Conservation (phyloP, 1,284 basidiomycete species). For the Tilletia caries region DNA sequence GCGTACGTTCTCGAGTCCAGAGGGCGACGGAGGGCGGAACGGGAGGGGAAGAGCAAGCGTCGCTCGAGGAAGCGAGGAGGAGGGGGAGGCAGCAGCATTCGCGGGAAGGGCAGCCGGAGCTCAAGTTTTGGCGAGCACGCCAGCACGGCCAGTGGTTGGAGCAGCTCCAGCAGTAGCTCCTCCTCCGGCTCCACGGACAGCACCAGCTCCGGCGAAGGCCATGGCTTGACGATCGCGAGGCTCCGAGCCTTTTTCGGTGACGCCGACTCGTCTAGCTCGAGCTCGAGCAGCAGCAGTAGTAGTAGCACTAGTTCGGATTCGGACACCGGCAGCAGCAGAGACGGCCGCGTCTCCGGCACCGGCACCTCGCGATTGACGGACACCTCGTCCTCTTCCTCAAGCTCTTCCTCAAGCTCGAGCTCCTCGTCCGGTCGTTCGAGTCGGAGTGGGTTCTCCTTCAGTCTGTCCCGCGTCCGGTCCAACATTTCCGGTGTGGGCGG, state of each 20-base stretch:
- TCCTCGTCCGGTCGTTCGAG: slow-evolving; percentile 20
- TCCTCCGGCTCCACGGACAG: slow-evolving; percentile 25
- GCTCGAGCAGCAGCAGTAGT: not conserved
- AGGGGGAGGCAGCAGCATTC: slow-evolving; percentile 23
- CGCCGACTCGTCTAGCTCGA: slow-evolving; percentile 15
- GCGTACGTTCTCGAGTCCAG: slow-evolving; percentile 43
- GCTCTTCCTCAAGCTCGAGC: slow-evolving; percentile 24
- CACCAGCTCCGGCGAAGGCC: slow-evolving; percentile 28
- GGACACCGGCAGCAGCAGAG: not conserved
- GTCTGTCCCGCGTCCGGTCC: not conserved
- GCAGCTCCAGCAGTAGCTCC: slow-evolving; percentile 21
- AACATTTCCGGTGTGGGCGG: slow-evolving; percentile 13
- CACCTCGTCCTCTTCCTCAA: not conserved
- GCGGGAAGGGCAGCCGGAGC: slow-evolving; percentile 23
- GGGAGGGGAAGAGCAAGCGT: slow-evolving; percentile 14
- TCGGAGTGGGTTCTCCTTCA: slow-evolving; percentile 15
- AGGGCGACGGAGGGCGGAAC: slow-evolving; percentile 23
- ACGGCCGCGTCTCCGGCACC: not conserved
- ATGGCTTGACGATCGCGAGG: slow-evolving; percentile 40
- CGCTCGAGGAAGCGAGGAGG: not conserved
- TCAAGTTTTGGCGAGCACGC: slow-evolving; percentile 19
- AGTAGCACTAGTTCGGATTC: not conserved
- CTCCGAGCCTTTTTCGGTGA: slow-evolving; percentile 51
- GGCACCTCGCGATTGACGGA: not conserved
- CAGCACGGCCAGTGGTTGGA: slow-evolving; percentile 25